These are phyloP conservation scores for Carpinus fangiana DNA, from an alignment of 306 rosid genomes.

Conservation along the genomic window DNA sequence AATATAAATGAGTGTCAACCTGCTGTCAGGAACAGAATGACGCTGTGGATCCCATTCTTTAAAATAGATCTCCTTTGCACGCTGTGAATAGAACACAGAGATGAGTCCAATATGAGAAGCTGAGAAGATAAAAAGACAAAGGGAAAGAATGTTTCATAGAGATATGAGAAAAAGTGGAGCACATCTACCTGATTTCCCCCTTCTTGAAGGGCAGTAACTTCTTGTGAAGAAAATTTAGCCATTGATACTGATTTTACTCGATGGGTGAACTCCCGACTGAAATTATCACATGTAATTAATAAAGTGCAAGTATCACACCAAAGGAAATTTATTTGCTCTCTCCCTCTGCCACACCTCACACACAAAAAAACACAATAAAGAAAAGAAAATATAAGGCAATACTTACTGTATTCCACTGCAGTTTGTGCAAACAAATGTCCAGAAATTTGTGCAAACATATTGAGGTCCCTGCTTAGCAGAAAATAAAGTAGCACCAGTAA, in stretches of 20 bases:
- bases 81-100: conserved; percentile 51
- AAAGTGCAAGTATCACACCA: background rate
- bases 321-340: conserved; percentile 18
- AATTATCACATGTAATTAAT: conserved; percentile 34
- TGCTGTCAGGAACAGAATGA: conserved; percentile 81
- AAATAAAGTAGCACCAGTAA: conserved; percentile 24
- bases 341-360: background rate
- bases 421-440: conserved; percentile 94
- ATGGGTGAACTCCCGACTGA: conserved; percentile 95
- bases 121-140: conserved; percentile 25
- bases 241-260: conserved; percentile 91
- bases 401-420: conserved; percentile 99
- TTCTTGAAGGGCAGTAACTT: conserved; percentile 89
- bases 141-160: conserved; percentile 14
- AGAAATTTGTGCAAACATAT: conserved; percentile 95
- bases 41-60: conserved; percentile 91
- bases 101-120: conserved; percentile 22
- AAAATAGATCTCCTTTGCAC: conserved; percentile 77
- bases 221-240: conserved; percentile 96
- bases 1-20: conserved; percentile 40
- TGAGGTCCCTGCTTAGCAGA: conserved; percentile 82
- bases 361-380: background rate
- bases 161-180: conserved; percentile 23
- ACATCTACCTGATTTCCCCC: conserved; percentile 89
- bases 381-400: conserved; percentile 8